Evolutionary conservation across 306 rosid genomes (phyloP), one percentile per base, ranked within the genome.

Genomic region (Quercus glauca): DNA sequence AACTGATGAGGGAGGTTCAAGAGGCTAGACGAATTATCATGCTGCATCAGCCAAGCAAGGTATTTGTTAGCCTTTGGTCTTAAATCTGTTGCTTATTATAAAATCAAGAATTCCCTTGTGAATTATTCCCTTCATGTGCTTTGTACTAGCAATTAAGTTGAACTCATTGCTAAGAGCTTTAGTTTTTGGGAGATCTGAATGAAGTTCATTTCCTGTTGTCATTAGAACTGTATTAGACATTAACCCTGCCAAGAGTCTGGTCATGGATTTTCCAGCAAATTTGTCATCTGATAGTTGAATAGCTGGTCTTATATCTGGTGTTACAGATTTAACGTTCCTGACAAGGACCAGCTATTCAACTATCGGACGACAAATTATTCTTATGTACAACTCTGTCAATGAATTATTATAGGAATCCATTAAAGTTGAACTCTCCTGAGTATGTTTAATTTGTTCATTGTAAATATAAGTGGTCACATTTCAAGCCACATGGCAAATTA

Each of bases 1-100:
- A 94, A 78, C 76, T 94, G 75, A 94, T 94, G 98, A 94, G 88
- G 92, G 98, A 94, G 87, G 98, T 94, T 83, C 98, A 91, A 82
- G 98, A 93, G 83, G 98, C 97, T 83, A 89, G 97, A 78, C 85
- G 98, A 78, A 93, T 93, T 77, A 93, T 90, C 84, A 92, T 94
- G 98, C 90, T 94, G 84, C 98, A 94, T 85, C 96, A 92, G 80
- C 98, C 98, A 43, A 94, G 98, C 96, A 94, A 90, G 97, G 98
- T 92, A 74, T 76, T 31, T 65, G 35, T 52, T 71, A 58, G 71
- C 76, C 53, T 70, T 26, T 81, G 15, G 18, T 77, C 49, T 43
- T 80, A 14, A 45, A 72, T 63, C 49, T 57, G 59, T 76, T 52
- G 52, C 72, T 17, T 25, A 41, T 41, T 53, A 5, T 45, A 33